phyloP scores from a whole-genome alignment of 2,329 filamentous ascomycete genomes.

The Neofusicoccum laricinum region DNA sequence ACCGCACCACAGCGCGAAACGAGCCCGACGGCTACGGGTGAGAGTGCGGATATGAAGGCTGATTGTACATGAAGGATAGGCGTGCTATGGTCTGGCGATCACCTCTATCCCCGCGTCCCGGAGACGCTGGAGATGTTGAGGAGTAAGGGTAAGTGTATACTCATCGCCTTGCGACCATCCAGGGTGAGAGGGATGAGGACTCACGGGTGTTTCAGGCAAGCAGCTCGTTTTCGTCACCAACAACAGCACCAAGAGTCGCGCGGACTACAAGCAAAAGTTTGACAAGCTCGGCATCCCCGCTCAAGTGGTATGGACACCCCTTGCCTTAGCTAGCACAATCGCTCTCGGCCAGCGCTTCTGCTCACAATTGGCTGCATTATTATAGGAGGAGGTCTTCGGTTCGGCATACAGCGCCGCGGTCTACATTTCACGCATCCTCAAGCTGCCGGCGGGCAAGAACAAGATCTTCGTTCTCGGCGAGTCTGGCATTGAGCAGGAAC shows the following conservation, averaged over 20 bases:
- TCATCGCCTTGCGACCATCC: not conserved
- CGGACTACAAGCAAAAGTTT: conserved; percentile 91
- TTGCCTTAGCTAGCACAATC: conserved; percentile 8
- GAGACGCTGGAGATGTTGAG: conserved; percentile 83
- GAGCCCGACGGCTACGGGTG: not conserved
- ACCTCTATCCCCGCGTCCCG: conserved; percentile 78
- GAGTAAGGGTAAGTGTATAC: conserved; percentile 64
- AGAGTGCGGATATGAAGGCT: conserved; percentile 21
- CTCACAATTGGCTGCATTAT: not conserved
- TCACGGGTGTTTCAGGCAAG: conserved; percentile 61
- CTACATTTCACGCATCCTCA: conserved; percentile 91
- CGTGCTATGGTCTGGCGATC: conserved; percentile 94
- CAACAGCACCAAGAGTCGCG: conserved; percentile 94
- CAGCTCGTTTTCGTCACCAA: conserved; percentile 95
- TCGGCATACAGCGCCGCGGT: conserved; percentile 93
- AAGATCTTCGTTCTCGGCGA: conserved; percentile 96
- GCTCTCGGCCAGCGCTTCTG: too few relatives aligned
- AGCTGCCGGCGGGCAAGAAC: conserved; percentile 72
- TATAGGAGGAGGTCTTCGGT: conserved; percentile 85
- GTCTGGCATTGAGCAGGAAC: conserved; percentile 84
- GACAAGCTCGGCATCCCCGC: conserved; percentile 75
- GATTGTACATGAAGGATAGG: conserved; percentile 58
- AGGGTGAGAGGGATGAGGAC: not conserved
- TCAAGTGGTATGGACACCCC: conserved; percentile 50
- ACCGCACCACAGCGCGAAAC: not conserved